A percentile compares a stretch with the other conserved stretches of the same genome.
phyloP scores from a whole-genome alignment of 805 yeast genomes.

The Candida easanensis region DNA sequence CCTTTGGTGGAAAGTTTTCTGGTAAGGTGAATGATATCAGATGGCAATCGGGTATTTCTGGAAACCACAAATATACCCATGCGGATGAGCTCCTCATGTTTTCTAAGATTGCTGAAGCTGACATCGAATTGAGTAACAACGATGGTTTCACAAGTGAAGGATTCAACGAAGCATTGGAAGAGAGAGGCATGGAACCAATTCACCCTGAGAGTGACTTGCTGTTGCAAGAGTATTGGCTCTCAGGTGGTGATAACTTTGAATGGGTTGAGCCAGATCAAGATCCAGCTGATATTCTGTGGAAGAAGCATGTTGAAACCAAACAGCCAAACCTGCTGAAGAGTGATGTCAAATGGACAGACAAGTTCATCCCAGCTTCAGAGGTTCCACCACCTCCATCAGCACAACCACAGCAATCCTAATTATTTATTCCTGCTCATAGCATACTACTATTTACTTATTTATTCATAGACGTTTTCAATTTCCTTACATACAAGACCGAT shows the following conservation, averaged over 20 bases:
- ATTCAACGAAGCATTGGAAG: conserved; percentile 11
- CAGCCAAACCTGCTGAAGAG: conserved; percentile 15
- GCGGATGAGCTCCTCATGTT: conserved; percentile 69
- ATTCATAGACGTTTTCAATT: neutral
- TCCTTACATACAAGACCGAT: neutral
- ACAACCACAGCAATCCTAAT: neutral
- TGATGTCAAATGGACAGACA: conserved; percentile 23
- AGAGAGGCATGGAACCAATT: conserved; percentile 9
- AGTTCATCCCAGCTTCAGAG: conserved; percentile 13
- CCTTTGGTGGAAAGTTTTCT: conserved; percentile 46
- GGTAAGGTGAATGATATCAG: conserved; percentile 54
- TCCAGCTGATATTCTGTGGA: conserved; percentile 60
- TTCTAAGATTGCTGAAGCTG: conserved; percentile 62
- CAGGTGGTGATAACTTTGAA: conserved; percentile 81
- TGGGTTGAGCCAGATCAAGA: conserved; percentile 92
- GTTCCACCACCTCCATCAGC: neutral
- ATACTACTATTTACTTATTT: conserved; percentile 4
- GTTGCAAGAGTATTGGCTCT: conserved; percentile 82
- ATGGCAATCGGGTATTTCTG: conserved; percentile 65
- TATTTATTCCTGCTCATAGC: too few species aligned
- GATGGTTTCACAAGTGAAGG: conserved; percentile 20
- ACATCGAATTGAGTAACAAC: conserved; percentile 28
- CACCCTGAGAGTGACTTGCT: conserved; percentile 64
- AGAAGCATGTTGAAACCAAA: conserved; percentile 9
- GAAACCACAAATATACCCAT: conserved; percentile 60